A percentile compares a stretch with the other conserved stretches of the same genome.
Conservation (phyloP, 352 stramenopile species). For the Globisporangium rhizosaccharum region DNA sequence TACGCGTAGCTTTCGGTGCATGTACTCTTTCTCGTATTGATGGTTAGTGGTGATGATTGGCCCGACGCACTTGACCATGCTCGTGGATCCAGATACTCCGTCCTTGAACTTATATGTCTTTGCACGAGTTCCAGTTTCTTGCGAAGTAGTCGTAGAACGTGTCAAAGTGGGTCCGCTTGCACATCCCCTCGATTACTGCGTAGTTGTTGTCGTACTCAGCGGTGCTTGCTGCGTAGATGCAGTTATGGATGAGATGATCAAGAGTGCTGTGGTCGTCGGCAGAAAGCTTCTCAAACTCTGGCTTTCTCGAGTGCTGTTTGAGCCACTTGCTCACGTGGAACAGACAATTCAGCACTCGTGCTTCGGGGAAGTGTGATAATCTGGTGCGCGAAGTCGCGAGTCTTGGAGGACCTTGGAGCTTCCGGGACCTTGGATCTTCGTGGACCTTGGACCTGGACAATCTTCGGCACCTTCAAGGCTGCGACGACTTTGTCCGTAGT, state of each 20-base stretch:
- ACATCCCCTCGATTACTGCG: not conserved
- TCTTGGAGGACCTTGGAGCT: too few relatives aligned
- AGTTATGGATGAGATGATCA: slow-evolving; percentile 3
- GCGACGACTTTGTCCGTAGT: too few relatives aligned
- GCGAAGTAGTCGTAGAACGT: slow-evolving; percentile 20
- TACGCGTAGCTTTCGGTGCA: too few relatives aligned
- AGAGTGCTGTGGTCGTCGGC: not conserved
- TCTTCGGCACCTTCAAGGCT: too few relatives aligned
- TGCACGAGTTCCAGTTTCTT: slow-evolving; percentile 19
- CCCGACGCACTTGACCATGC: too few relatives aligned
- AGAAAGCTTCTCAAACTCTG: slow-evolving; percentile 15
- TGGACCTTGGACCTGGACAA: too few relatives aligned
- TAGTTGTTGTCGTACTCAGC: slow-evolving; percentile 9
- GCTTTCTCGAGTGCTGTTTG: slow-evolving; percentile 2
- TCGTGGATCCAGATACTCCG: too few relatives aligned
- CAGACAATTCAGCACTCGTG: slow-evolving; percentile 11
- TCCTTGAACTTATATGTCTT: too few relatives aligned
- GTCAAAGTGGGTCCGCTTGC: not conserved
- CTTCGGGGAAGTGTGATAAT: slow-evolving; percentile 10
- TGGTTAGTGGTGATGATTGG: too few relatives aligned
- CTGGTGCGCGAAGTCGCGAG: too few relatives aligned
- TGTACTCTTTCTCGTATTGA: too few relatives aligned
- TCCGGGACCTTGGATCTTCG: too few relatives aligned
- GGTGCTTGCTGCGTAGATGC: slow-evolving; percentile 7
- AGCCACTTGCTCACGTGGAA: slow-evolving; percentile 27